Conservation (phyloP, 2,329 filamentous ascomycete genomes). For the Colletotrichum sp. region DNA sequence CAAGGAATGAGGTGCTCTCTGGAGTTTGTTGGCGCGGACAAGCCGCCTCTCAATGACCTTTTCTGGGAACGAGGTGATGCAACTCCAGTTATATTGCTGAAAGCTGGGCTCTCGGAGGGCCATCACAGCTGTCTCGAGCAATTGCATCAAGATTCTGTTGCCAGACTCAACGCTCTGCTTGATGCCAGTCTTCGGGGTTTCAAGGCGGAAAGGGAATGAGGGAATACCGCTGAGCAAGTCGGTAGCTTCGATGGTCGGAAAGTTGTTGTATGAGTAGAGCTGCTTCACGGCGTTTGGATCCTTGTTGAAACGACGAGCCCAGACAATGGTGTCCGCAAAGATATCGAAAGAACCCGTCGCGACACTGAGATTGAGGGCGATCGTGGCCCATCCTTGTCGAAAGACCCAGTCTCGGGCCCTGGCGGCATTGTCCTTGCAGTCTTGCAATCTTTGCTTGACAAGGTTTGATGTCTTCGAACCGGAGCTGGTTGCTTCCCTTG, state of each 20-base stretch:
- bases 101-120: neutral
- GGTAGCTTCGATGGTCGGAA: neutral
- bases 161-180: neutral
- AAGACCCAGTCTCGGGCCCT: conserved; percentile 23
- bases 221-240: neutral
- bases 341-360: conserved; percentile 27
- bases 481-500: neutral
- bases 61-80: neutral
- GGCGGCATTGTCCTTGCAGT: conserved; percentile 26
- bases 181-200: neutral
- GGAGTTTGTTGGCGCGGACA: neutral
- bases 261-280: conserved; percentile 20
- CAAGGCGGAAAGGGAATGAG: neutral
- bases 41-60: neutral
- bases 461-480: neutral
- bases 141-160: neutral
- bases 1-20: neutral
- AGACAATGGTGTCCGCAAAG: conserved; percentile 27
- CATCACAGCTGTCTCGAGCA: conserved; percentile 1
- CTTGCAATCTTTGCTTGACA: neutral
- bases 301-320: conserved; percentile 36
- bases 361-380: conserved; percentile 30
- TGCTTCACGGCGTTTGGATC: conserved; percentile 22
- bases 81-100: neutral
- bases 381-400: conserved; percentile 30